phyloP scores from a whole-genome alignment of 2,329 filamentous ascomycete species.

The Onygena corvina region DNA sequence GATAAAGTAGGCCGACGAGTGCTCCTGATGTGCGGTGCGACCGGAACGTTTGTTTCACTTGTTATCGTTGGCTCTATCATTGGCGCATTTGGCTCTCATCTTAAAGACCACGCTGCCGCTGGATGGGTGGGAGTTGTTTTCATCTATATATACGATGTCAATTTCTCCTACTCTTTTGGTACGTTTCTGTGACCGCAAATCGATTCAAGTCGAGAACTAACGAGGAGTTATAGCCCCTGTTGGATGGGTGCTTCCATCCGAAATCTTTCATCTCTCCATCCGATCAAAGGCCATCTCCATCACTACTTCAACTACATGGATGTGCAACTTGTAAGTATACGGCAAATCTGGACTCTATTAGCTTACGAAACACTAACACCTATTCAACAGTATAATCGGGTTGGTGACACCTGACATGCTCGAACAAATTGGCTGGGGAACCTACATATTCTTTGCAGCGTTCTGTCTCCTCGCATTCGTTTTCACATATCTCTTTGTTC shows the following conservation, averaged over 20 bases:
- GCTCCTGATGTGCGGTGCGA: conserved; percentile 28
- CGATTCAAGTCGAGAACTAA: background rate
- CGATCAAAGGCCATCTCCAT: conserved; percentile 30
- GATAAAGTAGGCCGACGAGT: conserved; percentile 26
- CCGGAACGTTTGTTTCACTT: conserved; percentile 27
- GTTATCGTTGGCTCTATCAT: conserved; percentile 28
- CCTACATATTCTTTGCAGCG: conserved; percentile 32
- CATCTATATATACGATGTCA: conserved; percentile 30
- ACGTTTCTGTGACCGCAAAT: conserved; percentile 8
- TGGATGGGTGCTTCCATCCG: conserved; percentile 30
- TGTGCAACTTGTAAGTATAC: conserved; percentile 29
- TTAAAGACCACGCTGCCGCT: conserved; percentile 22
- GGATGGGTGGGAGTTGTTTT: conserved; percentile 30
- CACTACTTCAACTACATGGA: conserved; percentile 30
- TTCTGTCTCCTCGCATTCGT: conserved; percentile 27
- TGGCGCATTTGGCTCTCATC: conserved; percentile 22
- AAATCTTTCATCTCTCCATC: conserved; percentile 31
- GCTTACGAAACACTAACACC: background rate
- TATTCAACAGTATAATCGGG: conserved; percentile 23
- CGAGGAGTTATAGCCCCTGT: conserved; percentile 22
- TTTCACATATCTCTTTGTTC: conserved; percentile 28
- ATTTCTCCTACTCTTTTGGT: conserved; percentile 31
- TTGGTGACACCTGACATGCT: conserved; percentile 30
- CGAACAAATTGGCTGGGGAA: conserved; percentile 27
- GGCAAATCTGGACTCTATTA: background rate